Evolutionary conservation across 2,329 filamentous ascomycete species (phyloP).

Genomic region (Claviceps humidiphila): DNA sequence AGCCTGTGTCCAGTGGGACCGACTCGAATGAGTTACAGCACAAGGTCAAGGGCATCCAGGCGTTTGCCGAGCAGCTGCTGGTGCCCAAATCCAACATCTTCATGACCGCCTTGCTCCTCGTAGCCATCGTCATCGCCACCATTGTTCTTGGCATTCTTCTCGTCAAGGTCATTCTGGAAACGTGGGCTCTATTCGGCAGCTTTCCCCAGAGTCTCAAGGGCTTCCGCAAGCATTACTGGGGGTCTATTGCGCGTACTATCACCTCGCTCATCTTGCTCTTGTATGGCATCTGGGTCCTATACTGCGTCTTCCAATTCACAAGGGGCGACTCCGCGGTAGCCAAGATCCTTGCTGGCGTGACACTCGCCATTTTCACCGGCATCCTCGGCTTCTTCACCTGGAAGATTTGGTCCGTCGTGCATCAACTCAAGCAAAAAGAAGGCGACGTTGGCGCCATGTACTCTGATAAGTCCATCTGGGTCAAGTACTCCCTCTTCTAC

Average conservation of each 20-base stretch:
- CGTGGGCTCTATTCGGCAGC: conserved; percentile 77
- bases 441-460: conserved; percentile 65
- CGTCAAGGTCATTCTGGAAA: conserved; percentile 81
- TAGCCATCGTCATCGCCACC: conserved; percentile 71
- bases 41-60: conserved; percentile 63
- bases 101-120: conserved; percentile 85
- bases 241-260: conserved; percentile 74
- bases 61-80: conserved; percentile 67
- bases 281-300: conserved; percentile 90
- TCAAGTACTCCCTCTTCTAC: conserved; percentile 96
- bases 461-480: conserved; percentile 80
- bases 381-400: conserved; percentile 73
- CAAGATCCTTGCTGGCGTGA: conserved; percentile 69
- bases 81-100: conserved; percentile 87
- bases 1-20: conserved; percentile 4
- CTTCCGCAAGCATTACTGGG: conserved; percentile 96
- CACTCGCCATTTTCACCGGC: conserved; percentile 65
- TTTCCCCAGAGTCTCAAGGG: conserved; percentile 69
- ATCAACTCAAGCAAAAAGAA: conserved; percentile 58
- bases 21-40: conserved; percentile 24
- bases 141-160: conserved; percentile 80
- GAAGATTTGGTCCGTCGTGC: conserved; percentile 68
- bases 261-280: conserved; percentile 82
- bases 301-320: conserved; percentile 93
- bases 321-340: conserved; percentile 90